A percentile compares a stretch with the other conserved stretches of the same genome.
Evolutionary conservation across 805 yeast genomes (phyloP).

Genomic region (Wickerhamomyces canadensis): DNA sequence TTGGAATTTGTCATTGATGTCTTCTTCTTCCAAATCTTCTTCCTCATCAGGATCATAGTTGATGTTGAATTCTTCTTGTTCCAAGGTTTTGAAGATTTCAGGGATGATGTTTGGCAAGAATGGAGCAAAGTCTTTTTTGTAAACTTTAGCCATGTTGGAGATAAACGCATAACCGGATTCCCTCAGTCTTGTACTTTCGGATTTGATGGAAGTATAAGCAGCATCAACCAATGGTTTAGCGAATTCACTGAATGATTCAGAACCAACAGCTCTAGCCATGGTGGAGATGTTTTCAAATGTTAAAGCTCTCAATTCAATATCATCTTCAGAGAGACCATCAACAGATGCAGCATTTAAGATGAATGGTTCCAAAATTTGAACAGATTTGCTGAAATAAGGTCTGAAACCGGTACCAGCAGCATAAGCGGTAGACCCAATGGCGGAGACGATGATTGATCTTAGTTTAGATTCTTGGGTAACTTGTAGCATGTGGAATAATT

Average conservation of each 20-base stretch:
- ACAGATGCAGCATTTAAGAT: constrained; percentile 61
- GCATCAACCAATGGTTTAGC: constrained; percentile 88
- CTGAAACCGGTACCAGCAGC: constrained; percentile 85
- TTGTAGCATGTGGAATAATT: constrained; percentile 77
- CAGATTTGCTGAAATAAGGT: constrained; percentile 81
- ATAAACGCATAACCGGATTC: constrained; percentile 94
- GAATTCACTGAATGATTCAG: constrained; percentile 76
- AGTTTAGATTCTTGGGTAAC: constrained; percentile 66
- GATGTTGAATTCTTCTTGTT: constrained; percentile 79
- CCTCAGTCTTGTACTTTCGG: constrained; percentile 79
- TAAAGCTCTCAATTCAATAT: constrained; percentile 83
- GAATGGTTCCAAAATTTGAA: constrained; percentile 76
- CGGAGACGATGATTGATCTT: constrained; percentile 81
- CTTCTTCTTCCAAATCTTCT: constrained; percentile 44
- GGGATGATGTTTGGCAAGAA: constrained; percentile 82
- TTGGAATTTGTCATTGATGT: constrained; percentile 64
- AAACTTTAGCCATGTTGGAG: constrained; percentile 91
- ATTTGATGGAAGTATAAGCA: constrained; percentile 70
- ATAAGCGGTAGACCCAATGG: constrained; percentile 95
- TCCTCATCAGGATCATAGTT: constrained; percentile 47
- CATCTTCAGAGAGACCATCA: constrained; percentile 82
- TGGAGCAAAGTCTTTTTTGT: constrained; percentile 83
- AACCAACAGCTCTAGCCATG: constrained; percentile 95
- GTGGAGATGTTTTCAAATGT: constrained; percentile 92
- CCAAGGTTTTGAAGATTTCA: constrained; percentile 73